Percentiles rank a stretch among this genome's conserved stretches.
Conservation (phyloP, 2,329 filamentous ascomycete species). For the Ophiognomonia clavigignenti-juglandacearum region DNA sequence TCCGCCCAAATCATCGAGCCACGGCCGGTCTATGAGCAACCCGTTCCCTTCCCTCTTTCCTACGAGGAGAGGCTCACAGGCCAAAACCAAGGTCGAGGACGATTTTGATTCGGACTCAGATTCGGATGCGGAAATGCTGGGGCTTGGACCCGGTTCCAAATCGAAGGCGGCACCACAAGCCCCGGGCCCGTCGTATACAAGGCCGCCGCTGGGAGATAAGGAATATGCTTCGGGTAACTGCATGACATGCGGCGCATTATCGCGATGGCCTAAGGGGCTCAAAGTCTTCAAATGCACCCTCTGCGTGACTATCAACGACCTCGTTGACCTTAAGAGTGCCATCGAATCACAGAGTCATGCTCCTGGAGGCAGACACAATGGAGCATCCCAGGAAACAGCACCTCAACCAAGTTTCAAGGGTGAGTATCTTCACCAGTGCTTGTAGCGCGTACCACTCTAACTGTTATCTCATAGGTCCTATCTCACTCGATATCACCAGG, state of each 20-base stretch:
- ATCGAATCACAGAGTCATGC: constrained; percentile 7
- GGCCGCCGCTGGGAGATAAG: constrained; percentile 32
- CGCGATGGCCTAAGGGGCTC: constrained; percentile 72
- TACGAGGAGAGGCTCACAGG: constrained; percentile 48
- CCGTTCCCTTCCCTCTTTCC: constrained; percentile 71
- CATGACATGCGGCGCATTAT: constrained; percentile 78
- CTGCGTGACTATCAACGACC: constrained; percentile 80
- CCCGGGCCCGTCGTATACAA: constrained; percentile 1
- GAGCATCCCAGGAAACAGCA: constrained; percentile 17
- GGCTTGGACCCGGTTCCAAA: constrained; percentile 25
- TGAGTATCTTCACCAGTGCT: neutral
- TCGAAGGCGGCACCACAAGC: constrained; percentile 23
- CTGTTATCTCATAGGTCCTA: constrained; percentile 17
- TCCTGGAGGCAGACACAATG: neutral
- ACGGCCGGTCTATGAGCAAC: constrained; percentile 71
- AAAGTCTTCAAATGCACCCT: constrained; percentile 76
- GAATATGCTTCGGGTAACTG: constrained; percentile 69
- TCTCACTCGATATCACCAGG: constrained; percentile 58
- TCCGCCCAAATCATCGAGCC: constrained; percentile 26
- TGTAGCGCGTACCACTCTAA: neutral
- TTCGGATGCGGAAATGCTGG: constrained; percentile 28
- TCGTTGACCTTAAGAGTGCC: constrained; percentile 32
- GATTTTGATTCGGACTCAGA: constrained; percentile 36
- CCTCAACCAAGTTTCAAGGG: constrained; percentile 9
- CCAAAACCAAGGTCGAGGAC: constrained; percentile 31